Conservation (phyloP, 73 alveolate genomes). For the Durusdinium trenchii region DNA sequence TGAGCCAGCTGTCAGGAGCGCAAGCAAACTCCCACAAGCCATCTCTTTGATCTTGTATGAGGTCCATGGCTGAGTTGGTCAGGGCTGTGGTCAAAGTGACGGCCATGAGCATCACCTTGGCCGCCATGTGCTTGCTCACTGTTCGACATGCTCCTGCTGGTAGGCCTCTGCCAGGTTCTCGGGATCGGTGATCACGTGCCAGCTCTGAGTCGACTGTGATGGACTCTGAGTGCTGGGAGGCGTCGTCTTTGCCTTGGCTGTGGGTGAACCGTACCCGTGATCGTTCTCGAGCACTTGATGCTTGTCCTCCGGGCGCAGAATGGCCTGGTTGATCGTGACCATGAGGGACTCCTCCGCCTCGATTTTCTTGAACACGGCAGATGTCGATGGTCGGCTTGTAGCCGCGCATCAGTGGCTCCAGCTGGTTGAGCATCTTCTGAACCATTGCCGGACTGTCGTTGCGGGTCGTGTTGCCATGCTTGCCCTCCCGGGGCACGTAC, state of each 20-base stretch:
- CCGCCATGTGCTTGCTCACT: background rate
- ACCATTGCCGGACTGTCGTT: background rate
- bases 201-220: background rate
- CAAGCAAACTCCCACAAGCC: background rate
- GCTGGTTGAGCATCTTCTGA: background rate
- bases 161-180: background rate
- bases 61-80: background rate
- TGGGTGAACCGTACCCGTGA: background rate
- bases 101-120: slow-evolving; percentile 9
- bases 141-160: background rate
- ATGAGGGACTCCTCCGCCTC: background rate
- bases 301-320: too few species aligned
- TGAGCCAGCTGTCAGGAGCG: background rate
- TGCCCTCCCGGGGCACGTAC: background rate
- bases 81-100: background rate
- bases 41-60: background rate
- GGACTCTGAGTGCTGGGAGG: background rate
- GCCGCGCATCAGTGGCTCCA: background rate
- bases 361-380: background rate
- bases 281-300: background rate
- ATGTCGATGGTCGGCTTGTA: background rate
- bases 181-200: background rate
- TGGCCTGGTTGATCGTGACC: background rate
- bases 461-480: background rate
- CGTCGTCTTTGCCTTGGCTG: background rate